These are phyloP conservation scores for Candida khao-thaluensis DNA, from an alignment of 805 yeast genomes.

Conservation along the genomic window DNA sequence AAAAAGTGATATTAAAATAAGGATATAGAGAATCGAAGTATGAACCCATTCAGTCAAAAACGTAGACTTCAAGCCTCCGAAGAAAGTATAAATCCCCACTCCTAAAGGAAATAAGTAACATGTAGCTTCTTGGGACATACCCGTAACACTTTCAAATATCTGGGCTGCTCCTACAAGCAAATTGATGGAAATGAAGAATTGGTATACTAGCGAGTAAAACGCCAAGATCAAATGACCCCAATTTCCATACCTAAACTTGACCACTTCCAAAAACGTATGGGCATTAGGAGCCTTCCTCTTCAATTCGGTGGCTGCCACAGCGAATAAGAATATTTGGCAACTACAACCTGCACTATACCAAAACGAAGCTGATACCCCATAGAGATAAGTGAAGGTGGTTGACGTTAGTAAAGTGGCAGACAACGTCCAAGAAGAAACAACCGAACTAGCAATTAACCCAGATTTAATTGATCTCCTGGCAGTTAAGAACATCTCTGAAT, in stretches of 20 bases:
- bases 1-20: slow-evolving; percentile 25
- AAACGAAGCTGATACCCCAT: slow-evolving; percentile 24
- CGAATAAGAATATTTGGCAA: slow-evolving; percentile 25
- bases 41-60: slow-evolving; percentile 47
- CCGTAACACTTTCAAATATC: slow-evolving; percentile 28
- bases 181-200: too few relatives aligned
- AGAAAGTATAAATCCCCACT: slow-evolving; percentile 47
- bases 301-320: slow-evolving; percentile 26
- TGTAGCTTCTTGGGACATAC: slow-evolving; percentile 27
- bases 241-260: slow-evolving; percentile 28
- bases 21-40: slow-evolving; percentile 24
- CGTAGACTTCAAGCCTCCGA: slow-evolving; percentile 53
- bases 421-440: slow-evolving; percentile 30
- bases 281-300: slow-evolving; percentile 28
- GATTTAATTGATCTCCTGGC: slow-evolving; percentile 26
- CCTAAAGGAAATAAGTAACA: slow-evolving; percentile 30
- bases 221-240: slow-evolving; percentile 23
- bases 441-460: slow-evolving; percentile 23
- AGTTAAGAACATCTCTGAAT: slow-evolving; percentile 29
- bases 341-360: slow-evolving; percentile 29
- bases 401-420: slow-evolving; percentile 28
- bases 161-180: slow-evolving; percentile 27
- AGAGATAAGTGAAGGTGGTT: slow-evolving; percentile 24
- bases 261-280: slow-evolving; percentile 31
- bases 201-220: too few relatives aligned